Evolutionary conservation across 345 rosid genomes (phyloP), one percentile per base, ranked within the genome.

Genomic region (Gossypium bickii): DNA sequence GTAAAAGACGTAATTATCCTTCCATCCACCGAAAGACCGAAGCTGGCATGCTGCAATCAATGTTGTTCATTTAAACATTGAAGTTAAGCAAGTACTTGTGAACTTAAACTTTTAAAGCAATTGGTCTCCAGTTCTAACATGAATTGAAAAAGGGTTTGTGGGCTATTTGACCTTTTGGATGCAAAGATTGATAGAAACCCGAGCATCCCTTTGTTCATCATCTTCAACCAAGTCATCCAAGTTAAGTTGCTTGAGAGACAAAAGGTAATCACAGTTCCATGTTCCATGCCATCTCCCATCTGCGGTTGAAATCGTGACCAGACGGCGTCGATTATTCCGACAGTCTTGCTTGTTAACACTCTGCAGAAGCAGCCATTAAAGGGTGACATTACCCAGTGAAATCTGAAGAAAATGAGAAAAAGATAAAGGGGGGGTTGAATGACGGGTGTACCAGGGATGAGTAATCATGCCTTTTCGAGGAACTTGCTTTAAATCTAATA

Each of bases 11-110:
- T 83, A 11, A 72, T 6, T 78, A 92, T 85, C 80, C 82, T 94
- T 83, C 98, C 98, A 69, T 89, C 92, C 60, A 94, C 86, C 0
- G 97, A 92, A 57, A 92, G 85, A 0, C 98, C 98, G 69, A 94
- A 92, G 85, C 97, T 85, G 12, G 97, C 98, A 80, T 94, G 98
- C 97, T 93, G 82, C 73, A 52, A 52, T 17, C 1, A 4, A 67
- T 27, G 11, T n/a, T n/a, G 27, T 65, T 65, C 15, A 45, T 44
- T 45, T 8, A 27, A 47, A 15, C 38, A 57, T 18, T 44, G 20
- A 52, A 11, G 16, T 7, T 11, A 11, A 53, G 29, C 48, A 34
- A 34, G 38, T 34, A 4, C 38, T 34, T 29, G 38, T 29, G 5
- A 29, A 29, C 38, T 29, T 29, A 4, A 34, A 34, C 41, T 34